Conservation (phyloP, 176 grass and related monocot species). For the Triticum aestivum region IWGSC_CS_RefSeq_v2.1 NC_057798.1:782994483-782994982, state of each 20-base stretch:
- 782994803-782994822: conserved; percentile 74
- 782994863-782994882: conserved; percentile 53
- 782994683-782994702: conserved; percentile 65
- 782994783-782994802: conserved; percentile 61
- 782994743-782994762: conserved; percentile 78
- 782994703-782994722: conserved; percentile 73
- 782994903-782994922: conserved; percentile 69
- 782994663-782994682: conserved; percentile 62
- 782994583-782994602: conserved; percentile 50
- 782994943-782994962: conserved; percentile 54
- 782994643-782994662: conserved; percentile 62
- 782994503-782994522: conserved; percentile 47
- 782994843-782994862: conserved; percentile 58
- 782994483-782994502: conserved; percentile 68
- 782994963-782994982: conserved; percentile 41
- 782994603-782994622: conserved; percentile 80
- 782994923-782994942: conserved; percentile 54
- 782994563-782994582: conserved; percentile 62
- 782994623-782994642: conserved; percentile 67
- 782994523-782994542: conserved; percentile 50
- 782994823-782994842: conserved; percentile 75
- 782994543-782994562: conserved; percentile 38
- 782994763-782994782: conserved; percentile 59
- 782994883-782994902: conserved; percentile 50
- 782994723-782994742: conserved; percentile 45